Conservation (phyloP, 176 grass and related monocot species). For the Paspalum vaginatum region DNA sequence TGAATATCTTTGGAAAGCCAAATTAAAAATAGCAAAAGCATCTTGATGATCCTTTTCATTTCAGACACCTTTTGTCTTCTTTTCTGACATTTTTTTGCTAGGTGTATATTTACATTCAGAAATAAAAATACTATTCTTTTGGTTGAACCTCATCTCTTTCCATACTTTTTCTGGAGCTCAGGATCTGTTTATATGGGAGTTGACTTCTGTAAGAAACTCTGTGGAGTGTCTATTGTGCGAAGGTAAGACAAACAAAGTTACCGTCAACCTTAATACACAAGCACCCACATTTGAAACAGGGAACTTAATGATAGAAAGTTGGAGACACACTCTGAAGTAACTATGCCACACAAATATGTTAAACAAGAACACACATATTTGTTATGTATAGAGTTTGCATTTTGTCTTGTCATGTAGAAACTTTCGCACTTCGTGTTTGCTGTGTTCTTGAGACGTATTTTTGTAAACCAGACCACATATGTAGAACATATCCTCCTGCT, state of each 20-base stretch:
- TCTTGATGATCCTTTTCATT: background rate
- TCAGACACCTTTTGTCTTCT: background rate
- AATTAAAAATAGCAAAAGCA: background rate
- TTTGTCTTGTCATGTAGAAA: background rate
- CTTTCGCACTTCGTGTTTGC: constrained; percentile 5
- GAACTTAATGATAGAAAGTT: background rate
- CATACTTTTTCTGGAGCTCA: constrained; percentile 39
- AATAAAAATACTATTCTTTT: constrained; percentile 5
- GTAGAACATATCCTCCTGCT: background rate
- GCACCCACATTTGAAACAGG: constrained; percentile 13
- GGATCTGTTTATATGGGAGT: constrained; percentile 85
- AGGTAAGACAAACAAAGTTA: constrained; percentile 63
- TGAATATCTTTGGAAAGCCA: background rate
- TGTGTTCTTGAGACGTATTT: constrained; percentile 9
- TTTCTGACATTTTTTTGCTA: background rate
- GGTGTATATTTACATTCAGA: constrained; percentile 23
- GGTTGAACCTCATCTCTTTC: constrained; percentile 15
- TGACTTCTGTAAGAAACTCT: constrained; percentile 98
- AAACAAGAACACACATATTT: background rate
- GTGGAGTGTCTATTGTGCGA: constrained; percentile 91
- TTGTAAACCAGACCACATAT: constrained; percentile 7
- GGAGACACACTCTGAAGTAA: background rate
- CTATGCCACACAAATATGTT: constrained; percentile 1
- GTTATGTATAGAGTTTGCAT: background rate
- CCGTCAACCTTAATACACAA: constrained; percentile 20